Evolutionary conservation across 805 yeast species (phyloP).

Genomic region (Barnettozyma populi): DNA sequence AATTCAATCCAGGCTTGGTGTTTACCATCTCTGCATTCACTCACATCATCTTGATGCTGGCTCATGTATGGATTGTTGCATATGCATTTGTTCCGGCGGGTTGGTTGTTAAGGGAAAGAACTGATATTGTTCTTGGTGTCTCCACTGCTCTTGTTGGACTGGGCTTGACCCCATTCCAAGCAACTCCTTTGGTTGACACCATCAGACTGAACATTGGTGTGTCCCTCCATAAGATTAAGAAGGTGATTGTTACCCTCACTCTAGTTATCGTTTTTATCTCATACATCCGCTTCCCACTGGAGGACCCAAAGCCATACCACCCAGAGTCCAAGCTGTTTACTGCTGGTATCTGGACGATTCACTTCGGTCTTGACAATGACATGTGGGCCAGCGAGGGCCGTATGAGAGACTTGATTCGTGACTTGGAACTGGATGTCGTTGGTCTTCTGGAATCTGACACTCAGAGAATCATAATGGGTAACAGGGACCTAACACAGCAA

Average conservation of each 20-base stretch:
- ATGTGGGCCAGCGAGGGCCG: constrained; percentile 96
- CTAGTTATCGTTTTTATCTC: constrained; percentile 47
- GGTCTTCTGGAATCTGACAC: constrained; percentile 93
- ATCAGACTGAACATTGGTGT: constrained; percentile 5
- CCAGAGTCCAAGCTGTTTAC: constrained; percentile 69
- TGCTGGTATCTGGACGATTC: constrained; percentile 98
- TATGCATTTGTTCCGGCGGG: constrained; percentile 98
- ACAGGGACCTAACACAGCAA: constrained; percentile 87
- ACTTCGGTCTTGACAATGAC: constrained; percentile 94
- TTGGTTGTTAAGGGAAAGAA: constrained; percentile 77
- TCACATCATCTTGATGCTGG: constrained; percentile 55
- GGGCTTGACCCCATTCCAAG: constrained; percentile 37
- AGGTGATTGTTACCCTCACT: constrained; percentile 32
- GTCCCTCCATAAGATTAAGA: constrained; percentile 17
- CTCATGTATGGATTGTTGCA: constrained; percentile 95
- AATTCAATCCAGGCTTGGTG: constrained; percentile 49
- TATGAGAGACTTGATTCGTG: constrained; percentile 77
- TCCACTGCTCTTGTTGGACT: constrained; percentile 48
- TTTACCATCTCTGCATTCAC: constrained; percentile 46
- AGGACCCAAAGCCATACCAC: constrained; percentile 61
- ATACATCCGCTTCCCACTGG: constrained; percentile 50
- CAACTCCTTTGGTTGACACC: not conserved
- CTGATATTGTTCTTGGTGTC: constrained; percentile 61
- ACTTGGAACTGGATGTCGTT: constrained; percentile 84
- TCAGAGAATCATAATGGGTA: constrained; percentile 90